A percentile compares a stretch with the other conserved stretches of the same genome.
Evolutionary conservation across 1,284 basidiomycete species (phyloP).

Genomic region (Ceraceosorus bombacis): DNA sequence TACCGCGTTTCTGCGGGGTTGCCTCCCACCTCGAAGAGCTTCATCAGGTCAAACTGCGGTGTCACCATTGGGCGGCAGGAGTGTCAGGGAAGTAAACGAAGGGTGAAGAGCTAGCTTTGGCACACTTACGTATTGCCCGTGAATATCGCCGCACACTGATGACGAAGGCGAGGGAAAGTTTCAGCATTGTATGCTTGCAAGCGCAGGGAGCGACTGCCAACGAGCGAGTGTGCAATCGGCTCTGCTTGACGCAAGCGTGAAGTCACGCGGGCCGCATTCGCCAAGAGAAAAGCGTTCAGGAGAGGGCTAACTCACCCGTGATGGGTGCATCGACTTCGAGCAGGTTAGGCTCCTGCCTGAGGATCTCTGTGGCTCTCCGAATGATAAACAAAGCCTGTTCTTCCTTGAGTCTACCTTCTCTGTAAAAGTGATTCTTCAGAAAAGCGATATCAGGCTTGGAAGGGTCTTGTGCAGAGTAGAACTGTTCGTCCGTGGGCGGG

Average conservation of each 20-base stretch:
- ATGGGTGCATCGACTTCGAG: conserved; percentile 87
- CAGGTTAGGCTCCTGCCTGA: conserved; percentile 77
- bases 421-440: conserved; percentile 97
- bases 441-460: conserved; percentile 66
- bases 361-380: conserved; percentile 63
- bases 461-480: conserved; percentile 52
- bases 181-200: too few relatives aligned
- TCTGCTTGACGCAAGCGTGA: background rate
- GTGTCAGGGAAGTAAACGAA: background rate
- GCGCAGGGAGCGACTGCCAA: conserved; percentile 1
- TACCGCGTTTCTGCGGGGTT: conserved; percentile 47
- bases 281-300: background rate
- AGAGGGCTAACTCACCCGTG: conserved; percentile 61
- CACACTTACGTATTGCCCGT: conserved; percentile 40
- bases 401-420: conserved; percentile 62
- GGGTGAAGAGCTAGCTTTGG: background rate
- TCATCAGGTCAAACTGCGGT: conserved; percentile 43
- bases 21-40: conserved; percentile 48
- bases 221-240: background rate
- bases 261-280: background rate
- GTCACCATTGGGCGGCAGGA: background rate
- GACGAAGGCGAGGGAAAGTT: background rate
- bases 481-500: conserved; percentile 83
- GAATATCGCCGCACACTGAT: conserved; percentile 45
- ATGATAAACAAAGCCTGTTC: conserved; percentile 57